Evolutionary conservation across 805 yeast genomes (phyloP).

Genomic region (Saturnispora hagleri): DNA sequence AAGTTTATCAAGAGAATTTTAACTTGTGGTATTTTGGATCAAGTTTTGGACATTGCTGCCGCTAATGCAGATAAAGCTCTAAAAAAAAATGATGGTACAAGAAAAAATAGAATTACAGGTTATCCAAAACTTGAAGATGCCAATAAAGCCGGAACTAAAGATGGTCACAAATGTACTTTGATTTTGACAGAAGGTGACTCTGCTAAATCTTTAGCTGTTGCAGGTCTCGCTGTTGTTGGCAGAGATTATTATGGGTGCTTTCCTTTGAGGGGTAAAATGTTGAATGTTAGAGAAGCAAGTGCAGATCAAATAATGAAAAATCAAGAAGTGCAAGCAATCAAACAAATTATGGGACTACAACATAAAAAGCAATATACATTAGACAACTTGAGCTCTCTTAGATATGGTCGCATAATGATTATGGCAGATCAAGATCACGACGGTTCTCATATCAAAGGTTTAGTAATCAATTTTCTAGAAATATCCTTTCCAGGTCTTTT

Average conservation of each 20-base stretch:
- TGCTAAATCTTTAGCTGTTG: conserved; percentile 83
- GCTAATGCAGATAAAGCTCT: conserved; percentile 82
- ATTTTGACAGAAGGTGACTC: conserved; percentile 97
- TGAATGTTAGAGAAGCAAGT: conserved; percentile 93
- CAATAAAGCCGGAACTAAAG: conserved; percentile 89
- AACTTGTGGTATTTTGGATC: conserved; percentile 64
- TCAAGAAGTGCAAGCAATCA: conserved; percentile 89
- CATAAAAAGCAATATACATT: conserved; percentile 70
- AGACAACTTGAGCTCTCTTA: conserved; percentile 57
- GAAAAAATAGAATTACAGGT: conserved; percentile 77
- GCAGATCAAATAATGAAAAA: conserved; percentile 92
- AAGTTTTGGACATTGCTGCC: conserved; percentile 73
- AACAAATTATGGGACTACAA: conserved; percentile 90
- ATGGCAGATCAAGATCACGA: conserved; percentile 99
- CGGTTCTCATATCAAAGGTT: conserved; percentile 96
- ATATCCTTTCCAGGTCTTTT: conserved; percentile 90
- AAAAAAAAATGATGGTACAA: conserved; percentile 80
- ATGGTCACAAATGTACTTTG: conserved; percentile 85
- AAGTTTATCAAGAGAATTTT: conserved; percentile 63
- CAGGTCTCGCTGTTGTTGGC: conserved; percentile 91
- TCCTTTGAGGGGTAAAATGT: conserved; percentile 89
- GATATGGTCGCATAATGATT: conserved; percentile 96
- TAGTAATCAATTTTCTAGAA: conserved; percentile 86
- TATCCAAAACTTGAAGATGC: conserved; percentile 92
- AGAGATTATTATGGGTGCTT: conserved; percentile 92